These are phyloP conservation scores for Serendipita sp. DNA, from an alignment of 768 basidiomycete species.

Conservation along the genomic window DNA sequence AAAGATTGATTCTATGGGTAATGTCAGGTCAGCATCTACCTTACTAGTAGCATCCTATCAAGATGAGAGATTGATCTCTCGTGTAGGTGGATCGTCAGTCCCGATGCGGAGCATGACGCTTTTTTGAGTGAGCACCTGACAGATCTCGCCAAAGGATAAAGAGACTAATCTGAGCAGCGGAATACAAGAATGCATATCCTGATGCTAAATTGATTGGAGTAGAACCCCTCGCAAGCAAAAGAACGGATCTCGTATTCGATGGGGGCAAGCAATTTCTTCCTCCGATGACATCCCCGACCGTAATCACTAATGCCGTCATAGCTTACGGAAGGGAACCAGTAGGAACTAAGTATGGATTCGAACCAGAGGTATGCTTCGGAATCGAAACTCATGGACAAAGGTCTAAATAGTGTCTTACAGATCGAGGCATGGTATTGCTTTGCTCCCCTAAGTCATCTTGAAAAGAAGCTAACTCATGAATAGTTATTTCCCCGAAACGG, in stretches of 20 bases:
- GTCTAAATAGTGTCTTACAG: conserved; percentile 16
- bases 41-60: neutral
- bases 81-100: neutral
- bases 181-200: conserved; percentile 8
- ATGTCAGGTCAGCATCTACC: neutral
- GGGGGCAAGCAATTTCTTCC: conserved; percentile 28
- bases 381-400: neutral
- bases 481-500: conserved; percentile 55
- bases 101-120: neutral
- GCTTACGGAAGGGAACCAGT: conserved; percentile 51
- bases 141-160: neutral
- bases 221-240: neutral
- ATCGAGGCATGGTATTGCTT: conserved; percentile 42
- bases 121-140: neutral
- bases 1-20: conserved; percentile 2
- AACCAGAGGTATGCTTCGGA: conserved; percentile 41
- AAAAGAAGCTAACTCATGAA: neutral
- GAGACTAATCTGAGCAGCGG: neutral
- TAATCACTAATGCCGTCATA: conserved; percentile 13
- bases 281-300: neutral
- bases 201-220: conserved; percentile 1
- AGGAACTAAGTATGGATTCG: conserved; percentile 58
- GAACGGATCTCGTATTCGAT: conserved; percentile 22
- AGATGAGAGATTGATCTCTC: neutral
- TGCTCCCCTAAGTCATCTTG: neutral